Conservation (phyloP, 2,329 filamentous ascomycete species). For the Cladosporium oxysporum region DNA sequence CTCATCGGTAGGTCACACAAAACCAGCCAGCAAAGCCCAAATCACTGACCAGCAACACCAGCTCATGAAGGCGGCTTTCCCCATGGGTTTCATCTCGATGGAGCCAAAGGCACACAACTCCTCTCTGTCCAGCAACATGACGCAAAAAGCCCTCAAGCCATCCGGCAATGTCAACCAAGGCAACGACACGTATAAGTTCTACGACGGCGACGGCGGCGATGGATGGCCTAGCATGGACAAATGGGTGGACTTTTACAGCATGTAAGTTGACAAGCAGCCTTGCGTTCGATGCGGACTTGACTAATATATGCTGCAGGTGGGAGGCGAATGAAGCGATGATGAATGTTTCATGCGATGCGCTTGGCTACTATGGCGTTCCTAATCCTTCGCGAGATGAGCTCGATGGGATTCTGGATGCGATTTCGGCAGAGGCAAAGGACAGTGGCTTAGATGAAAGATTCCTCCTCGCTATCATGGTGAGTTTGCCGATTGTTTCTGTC, state of each 20-base stretch:
- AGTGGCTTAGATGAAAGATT: constrained; percentile 13
- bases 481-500: neutral
- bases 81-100: constrained; percentile 16
- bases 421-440: constrained; percentile 14
- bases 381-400: constrained; percentile 15
- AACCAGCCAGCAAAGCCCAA: neutral
- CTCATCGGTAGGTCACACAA: constrained; percentile 1
- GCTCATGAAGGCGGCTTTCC: constrained; percentile 19
- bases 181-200: constrained; percentile 30
- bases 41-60: neutral
- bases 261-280: constrained; percentile 27
- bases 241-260: constrained; percentile 41
- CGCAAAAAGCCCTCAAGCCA: neutral
- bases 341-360: constrained; percentile 14
- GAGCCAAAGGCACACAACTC: neutral
- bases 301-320: neutral
- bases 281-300: neutral
- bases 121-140: neutral
- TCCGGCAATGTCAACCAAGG: neutral
- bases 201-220: constrained; percentile 39
- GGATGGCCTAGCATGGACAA: constrained; percentile 41
- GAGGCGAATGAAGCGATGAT: constrained; percentile 13
- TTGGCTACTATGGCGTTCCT: constrained; percentile 18
- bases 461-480: constrained; percentile 13
- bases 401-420: constrained; percentile 15